Evolutionary conservation across 352 stramenopile species (phyloP), one percentile per base, ranked within the genome.

Genomic region (Phytopythium boreale): DNA sequence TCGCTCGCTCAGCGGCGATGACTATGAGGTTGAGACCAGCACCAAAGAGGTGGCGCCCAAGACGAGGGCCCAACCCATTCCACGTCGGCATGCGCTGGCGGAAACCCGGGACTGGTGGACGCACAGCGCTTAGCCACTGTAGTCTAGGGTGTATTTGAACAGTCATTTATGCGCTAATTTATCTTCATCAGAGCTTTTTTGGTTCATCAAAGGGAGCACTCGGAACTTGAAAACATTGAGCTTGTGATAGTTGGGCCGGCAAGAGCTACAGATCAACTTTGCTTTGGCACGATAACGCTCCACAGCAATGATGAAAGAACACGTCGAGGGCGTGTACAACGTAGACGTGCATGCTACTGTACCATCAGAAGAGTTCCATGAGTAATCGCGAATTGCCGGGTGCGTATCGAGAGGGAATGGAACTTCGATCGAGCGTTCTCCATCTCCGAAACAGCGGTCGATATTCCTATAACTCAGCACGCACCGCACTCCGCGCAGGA

Each of bases 61-160:
- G 31, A 27, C 20, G 31, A 17, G 4, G n/a, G 27, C 52, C 7
- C 34, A 46, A 34, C 52, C 20, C 8, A 59, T 59, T n/a, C 52
- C 52, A 20, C 31, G 52, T 4, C 52, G 34, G 11, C 31, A 43
- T 4, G 31, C 10, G 22, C 4, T 26, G 4, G 20, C 12, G 11
- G 22, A 27, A 24, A 34, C 7, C 47, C 47, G 47, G 11, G 52
- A 59, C 31, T 59, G 52, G 52, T 59, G 52, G 52, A 27, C 52
- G 5, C 19, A 46, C 11, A 59, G 31, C 20, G 11, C 47, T 10
- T 53, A 53, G 47, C 9, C n/a, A n/a, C n/a, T 11, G 47, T 20
- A 2, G 15, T 19, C 15, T 46, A 14, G 12, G 36, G 36, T 41
- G 36, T 41, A 41, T 9, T 41, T 41, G 7, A n/a, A n/a, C 36